Percentiles rank a stretch among this genome's conserved stretches.
phyloP scores from a whole-genome alignment of 108 stramenopile genomes.

The Licmophora abbreviata region DNA sequence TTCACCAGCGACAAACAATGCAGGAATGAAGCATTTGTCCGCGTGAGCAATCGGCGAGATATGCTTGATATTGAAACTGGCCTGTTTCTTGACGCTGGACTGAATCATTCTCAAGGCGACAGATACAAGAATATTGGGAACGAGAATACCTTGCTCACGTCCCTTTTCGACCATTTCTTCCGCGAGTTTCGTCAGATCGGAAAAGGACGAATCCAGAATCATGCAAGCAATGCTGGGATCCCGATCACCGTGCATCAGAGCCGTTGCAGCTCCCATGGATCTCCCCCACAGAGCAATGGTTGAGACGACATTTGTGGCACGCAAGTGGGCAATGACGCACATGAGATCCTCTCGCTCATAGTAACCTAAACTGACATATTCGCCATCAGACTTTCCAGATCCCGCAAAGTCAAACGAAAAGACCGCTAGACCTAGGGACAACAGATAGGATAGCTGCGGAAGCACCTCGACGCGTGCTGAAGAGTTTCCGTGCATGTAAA shows the following conservation, averaged over 20 bases:
- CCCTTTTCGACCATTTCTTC: conserved; percentile 97
- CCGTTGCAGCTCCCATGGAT: conserved; percentile 98
- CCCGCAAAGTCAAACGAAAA: conserved; percentile 99
- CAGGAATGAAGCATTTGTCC: conserved; percentile 91
- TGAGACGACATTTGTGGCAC: conserved; percentile 81
- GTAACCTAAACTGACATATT: conserved; percentile 94
- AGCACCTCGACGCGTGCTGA: conserved; percentile 82
- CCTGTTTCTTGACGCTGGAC: conserved; percentile 79
- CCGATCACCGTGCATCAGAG: conserved; percentile 95
- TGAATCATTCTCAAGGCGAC: conserved; percentile 83
- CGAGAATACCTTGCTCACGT: conserved; percentile 79
- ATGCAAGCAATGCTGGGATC: conserved; percentile 95
- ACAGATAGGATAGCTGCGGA: conserved; percentile 81
- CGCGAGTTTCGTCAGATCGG: conserved; percentile 84
- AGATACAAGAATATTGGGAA: conserved; percentile 65
- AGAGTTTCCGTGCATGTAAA: conserved; percentile 95
- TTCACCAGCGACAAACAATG: conserved; percentile 90
- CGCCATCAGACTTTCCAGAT: conserved; percentile 93
- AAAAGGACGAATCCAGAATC: conserved; percentile 96
- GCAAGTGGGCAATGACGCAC: conserved; percentile 85
- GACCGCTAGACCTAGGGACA: conserved; percentile 86
- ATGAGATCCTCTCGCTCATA: conserved; percentile 96
- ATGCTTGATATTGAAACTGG: conserved; percentile 85
- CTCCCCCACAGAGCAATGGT: conserved; percentile 98
- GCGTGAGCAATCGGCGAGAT: conserved; percentile 86